Base-by-base conservation (phyloP, 2,329 filamentous ascomycete genomes). In the Aspergillus cejpii region DNA sequence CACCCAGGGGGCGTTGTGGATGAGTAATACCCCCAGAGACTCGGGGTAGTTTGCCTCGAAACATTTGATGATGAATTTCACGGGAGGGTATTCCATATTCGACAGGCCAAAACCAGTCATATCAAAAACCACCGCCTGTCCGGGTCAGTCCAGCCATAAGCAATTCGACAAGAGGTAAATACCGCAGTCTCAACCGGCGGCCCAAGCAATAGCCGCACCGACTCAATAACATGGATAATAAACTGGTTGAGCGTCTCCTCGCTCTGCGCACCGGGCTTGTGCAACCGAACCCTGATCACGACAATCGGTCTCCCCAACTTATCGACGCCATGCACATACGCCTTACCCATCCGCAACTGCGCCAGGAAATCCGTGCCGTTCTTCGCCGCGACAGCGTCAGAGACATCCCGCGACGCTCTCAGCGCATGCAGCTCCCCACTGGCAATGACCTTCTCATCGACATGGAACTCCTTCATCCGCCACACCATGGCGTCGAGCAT, bases 1-100 rank as follows among this genome's bases (percentile, higher is more conserved):
- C 24, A 97, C 74, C 91, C 91, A 97, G 1, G 91, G 91, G 1
- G 91, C 83, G 66, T 94, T 94, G 72, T 97, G 91, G 28, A 97
- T 87, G 37, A 96, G 76, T 3, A 96, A 85, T 1, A 83, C 78
- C 12, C 91, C 91, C 1, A 97, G 76, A 34, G 82, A 91, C 67
- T 97, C 91, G 0, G 91, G 91, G 59, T 96, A 97, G 64, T 97
- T 96, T 47, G 91, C 91, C 72, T 97, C 91, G 62, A 97, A 97
- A 66, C 89, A 94, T 68, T 94, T 92, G 67, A 97, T 94, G 81
- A 97, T 95, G 70, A 97, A 97, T 61, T 94, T 97, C 42, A 98
- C 87, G 0, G 92, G 91, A 0, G 86, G 81, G 66, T 97, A 97
- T 69, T 98, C 92, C 92, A 97, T 96, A 68, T 98, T 97, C 10